Base-by-base conservation (phyloP, 192 early-diverging fungal genomes). In the Umbelopsis ramanniana region DNA sequence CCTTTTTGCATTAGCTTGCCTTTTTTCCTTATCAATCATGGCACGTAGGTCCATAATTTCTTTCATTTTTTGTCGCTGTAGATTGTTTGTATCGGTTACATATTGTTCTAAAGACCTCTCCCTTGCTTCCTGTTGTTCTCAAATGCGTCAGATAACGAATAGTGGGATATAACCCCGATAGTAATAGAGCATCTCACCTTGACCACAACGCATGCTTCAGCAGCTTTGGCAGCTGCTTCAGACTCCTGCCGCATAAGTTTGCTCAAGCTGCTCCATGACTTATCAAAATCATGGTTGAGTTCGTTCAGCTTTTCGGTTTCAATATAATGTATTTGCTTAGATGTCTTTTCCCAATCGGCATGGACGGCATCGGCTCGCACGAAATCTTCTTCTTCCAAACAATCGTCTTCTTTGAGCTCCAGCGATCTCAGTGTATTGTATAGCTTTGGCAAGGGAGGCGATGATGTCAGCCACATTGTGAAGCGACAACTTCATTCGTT, bases 261-360 rank as follows among this genome's bases (percentile, higher is more conserved):
- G 35, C 57, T 63, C 15, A 63, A 14, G 11, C n/a, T 29, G 4
- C 35, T 26, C 57, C 57, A 63, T 7, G 57, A 37, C 6, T 37
- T 35, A 2, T 12, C 12, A 37, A 63, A 63, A 10, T 63, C 57
- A 17, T 63, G 14, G n/a, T 19, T n/a, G 3, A 63, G 33, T 7
- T 26, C 57, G 11, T 38, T 63, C 12, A 63, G 57, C 14, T 26
- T 10, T 35, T 63, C 29, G 2, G 29, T 35, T 35, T 63, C 57
- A 19, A 63, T 19, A n/a, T 38, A 63, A 22, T 63, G 35, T 37
- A 63, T 63, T 17, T 63, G 57, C 14, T 63, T 35, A 6, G 57
- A 29, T 3, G 57, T 63, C 19, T 63, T 63, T 37, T 63, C 57
- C 57, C 57, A 63, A n/a, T 63, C 57, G 29, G 29, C n/a, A 35